Conservation (phyloP, 768 basidiomycete species). For the Phallus indusiatus region DNA sequence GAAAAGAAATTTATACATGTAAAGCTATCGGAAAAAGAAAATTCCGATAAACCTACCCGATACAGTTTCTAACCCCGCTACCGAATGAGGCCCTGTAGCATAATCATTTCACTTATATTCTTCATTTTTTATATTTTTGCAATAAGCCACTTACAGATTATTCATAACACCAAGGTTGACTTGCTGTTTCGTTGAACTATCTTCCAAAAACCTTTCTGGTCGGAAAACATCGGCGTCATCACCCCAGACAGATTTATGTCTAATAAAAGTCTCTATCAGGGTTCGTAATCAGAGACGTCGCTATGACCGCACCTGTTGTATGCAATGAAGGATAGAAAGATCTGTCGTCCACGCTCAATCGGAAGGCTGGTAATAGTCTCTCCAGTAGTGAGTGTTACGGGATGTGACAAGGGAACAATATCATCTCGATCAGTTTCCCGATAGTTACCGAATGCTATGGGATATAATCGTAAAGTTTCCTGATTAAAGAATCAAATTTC, state of each 20-base stretch:
- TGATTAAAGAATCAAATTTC: background rate
- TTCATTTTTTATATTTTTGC: background rate
- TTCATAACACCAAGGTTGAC: background rate
- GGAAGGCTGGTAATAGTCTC: slow-evolving; percentile 15
- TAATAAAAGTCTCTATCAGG: slow-evolving; percentile 20
- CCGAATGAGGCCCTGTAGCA: background rate
- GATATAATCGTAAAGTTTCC: slow-evolving; percentile 25
- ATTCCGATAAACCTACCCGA: background rate
- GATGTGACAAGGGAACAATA: background rate
- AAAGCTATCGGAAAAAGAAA: background rate
- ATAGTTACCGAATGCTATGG: slow-evolving; percentile 19
- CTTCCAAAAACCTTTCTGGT: slow-evolving; percentile 32
- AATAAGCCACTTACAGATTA: background rate
- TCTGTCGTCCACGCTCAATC: slow-evolving; percentile 18
- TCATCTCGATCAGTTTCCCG: slow-evolving; percentile 12
- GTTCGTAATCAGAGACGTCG: too few relatives aligned
- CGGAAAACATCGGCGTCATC: slow-evolving; percentile 32
- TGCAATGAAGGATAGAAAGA: slow-evolving; percentile 18
- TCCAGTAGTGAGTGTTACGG: slow-evolving; percentile 5
- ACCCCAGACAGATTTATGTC: slow-evolving; percentile 24
- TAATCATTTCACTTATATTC: background rate
- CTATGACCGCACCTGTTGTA: too few relatives aligned
- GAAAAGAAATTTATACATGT: background rate
- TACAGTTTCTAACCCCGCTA: background rate
- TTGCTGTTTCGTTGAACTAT: background rate